A percentile compares a stretch with the other conserved stretches of the same genome.
Evolutionary conservation across 1,284 basidiomycete species (phyloP).

Genomic region (Phaffia rhodozyma): DNA sequence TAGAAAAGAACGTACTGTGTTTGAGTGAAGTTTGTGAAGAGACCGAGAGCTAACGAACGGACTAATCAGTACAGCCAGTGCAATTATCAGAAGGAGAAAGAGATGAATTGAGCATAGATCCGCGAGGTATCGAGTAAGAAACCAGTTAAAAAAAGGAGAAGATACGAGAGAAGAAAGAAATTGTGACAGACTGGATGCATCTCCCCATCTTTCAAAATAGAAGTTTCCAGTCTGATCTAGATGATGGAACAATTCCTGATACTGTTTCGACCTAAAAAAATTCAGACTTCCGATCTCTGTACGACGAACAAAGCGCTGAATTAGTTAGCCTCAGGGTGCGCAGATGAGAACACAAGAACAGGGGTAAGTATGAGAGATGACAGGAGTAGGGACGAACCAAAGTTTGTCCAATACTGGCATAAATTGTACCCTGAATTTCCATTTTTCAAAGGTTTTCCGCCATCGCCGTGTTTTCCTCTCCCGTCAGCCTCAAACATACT

Average conservation of each 20-base stretch:
- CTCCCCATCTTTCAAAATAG: slow-evolving; percentile 14
- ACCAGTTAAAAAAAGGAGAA: too few species aligned
- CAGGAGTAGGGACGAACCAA: background rate
- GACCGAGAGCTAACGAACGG: slow-evolving; percentile 6
- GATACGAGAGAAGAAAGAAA: background rate
- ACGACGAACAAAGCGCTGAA: background rate
- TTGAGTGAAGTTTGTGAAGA: slow-evolving; percentile 6
- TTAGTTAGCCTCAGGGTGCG: background rate
- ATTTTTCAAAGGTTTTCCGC: background rate
- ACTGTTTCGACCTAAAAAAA: slow-evolving; percentile 7
- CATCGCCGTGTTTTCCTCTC: slow-evolving; percentile 5
- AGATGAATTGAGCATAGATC: too few species aligned
- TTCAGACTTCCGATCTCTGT: slow-evolving; percentile 12
- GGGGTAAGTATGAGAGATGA: background rate
- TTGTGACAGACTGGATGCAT: slow-evolving; percentile 7
- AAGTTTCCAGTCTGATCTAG: slow-evolving; percentile 7
- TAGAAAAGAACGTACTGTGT: background rate
- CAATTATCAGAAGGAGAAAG: too few species aligned
- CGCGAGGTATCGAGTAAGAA: too few species aligned
- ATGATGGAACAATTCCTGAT: slow-evolving; percentile 9
- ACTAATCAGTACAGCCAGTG: background rate
- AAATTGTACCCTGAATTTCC: slow-evolving; percentile 10
- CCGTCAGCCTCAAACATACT: slow-evolving; percentile 14
- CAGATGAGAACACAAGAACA: background rate
- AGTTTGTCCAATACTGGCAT: slow-evolving; percentile 16